Base-by-base conservation (phyloP, 805 yeast genomes). In the Zygosaccharomyces kombuchaensis region DNA sequence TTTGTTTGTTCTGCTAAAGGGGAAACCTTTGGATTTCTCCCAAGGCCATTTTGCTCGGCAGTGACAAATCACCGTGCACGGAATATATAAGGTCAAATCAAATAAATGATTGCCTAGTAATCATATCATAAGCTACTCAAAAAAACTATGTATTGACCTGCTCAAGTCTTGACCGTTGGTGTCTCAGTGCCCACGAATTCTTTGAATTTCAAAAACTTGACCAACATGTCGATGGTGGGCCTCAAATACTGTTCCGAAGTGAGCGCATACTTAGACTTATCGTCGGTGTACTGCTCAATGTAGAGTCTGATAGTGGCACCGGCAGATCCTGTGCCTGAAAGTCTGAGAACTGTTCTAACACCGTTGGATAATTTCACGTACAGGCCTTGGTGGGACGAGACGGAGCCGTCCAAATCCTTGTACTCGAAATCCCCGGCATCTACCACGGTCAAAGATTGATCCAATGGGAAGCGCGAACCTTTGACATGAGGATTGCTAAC, bases 271-370 rank as follows among this genome's bases (percentile, higher is more conserved):
- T 74, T 74, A 14, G 77, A 51, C 41, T 67, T 58, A 60, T 87
- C 93, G 38, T 66, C 56, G 21, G 86, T 80, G 70, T 85, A 88
- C 67, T 82, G 84, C 69, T 91, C 98, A 62, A 91, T 71, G 70
- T 91, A 91, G 56, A 91, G 74, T 67, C 99, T 80, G 49, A 93
- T 89, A 5, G 99, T 91, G 16, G 99, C 98, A 40, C 99, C 99
- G 1, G 96, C 83, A 1, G 97, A 89, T 12, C 99, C 99, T 2
- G 99, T 91, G 46, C 99, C 99, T 0, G 96, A 88, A 53, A 93
- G 75, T 68, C 99, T 83, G 44, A 88, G 85, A 30, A 93, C 86
- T 43, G 90, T 80, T 65, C 97, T 80, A 49, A 86, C 76, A 5
- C 97, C 96, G 58, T 82, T 82, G 40, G 77, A 78, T 52, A 89